Evolutionary conservation across 768 basidiomycete species (phyloP), one percentile per base, ranked within the genome.

Genomic region (Termitomyces sp.): DNA sequence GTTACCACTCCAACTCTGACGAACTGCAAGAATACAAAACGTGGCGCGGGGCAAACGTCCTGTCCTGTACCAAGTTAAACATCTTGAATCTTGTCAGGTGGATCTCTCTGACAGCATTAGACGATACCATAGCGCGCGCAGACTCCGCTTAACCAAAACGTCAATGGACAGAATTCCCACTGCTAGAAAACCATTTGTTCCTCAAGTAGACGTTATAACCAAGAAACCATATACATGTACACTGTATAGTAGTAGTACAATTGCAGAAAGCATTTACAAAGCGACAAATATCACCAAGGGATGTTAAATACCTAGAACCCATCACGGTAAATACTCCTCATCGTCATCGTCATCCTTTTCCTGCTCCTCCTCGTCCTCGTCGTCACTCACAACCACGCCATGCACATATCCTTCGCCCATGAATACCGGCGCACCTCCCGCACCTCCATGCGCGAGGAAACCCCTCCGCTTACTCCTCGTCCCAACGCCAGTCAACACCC

Each of bases 361-460:
- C 35, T 20, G 33, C 26, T 20, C 52, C 8, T 18, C 41, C 4
- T 28, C 53, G 0, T 58, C 48, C 18, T 61, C 65, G 16, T 66
- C 71, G 8, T 70, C 67, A 28, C 68, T 69, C 14, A 74, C 75
- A 18, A 75, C 72, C 0, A 71, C 84, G n/a, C 82, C 86, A 47
- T 80, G 79, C 5, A 88, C 80, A 64, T 86, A 86, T 4, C 87
- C 88, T 30, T 76, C 80, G 8, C 84, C 87, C 83, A 90, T 85
- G 59, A 84, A 83, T 12, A 93, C 85, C 1, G 89, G 86, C 1
- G 67, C 59, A 0, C 91, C 91, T 26, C 86, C 89, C 10, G 80
- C 89, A 0, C 91, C 90, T 13, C 90, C 90, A 65, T 83, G 86
- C 4, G 88, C 86, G 23, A 91, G 74, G 62, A 91, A 93, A 2